Evolutionary conservation across 495 filamentous ascomycete genomes (phyloP), one percentile per base, ranked within the genome.

Genomic region (Hapsidospora chrysogenum): DNA sequence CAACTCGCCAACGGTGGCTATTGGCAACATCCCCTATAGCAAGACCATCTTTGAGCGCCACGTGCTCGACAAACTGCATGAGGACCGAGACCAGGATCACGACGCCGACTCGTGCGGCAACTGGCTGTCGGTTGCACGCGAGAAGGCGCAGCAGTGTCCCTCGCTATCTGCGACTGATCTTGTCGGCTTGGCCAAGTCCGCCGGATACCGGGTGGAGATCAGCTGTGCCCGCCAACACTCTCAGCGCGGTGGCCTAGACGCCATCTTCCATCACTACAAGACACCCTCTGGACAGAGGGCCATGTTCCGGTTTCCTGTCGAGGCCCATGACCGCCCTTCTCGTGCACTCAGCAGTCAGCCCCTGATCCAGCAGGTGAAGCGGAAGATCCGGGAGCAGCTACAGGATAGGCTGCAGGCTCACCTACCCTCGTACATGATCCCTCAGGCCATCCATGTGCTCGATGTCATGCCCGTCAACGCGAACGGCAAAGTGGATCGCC

Each of bases 281-380:
- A 18, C 33, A 17, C 10, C 14, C 4, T 13, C 4, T 21, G 18
- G 22, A 23, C 22, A 36, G 20, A 23, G 33, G 13, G 4, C 16
- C 33, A 10, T 41, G 27, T 36, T 41, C 27, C 21, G 17, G 10
- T 41, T n/a, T n/a, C n/a, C 56, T 2, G 59, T 64, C 14, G 60
- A 64, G 33, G n/a, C n/a, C n/a, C n/a, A n/a, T n/a, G n/a, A n/a
- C n/a, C n/a, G n/a, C n/a, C n/a, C n/a, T n/a, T n/a, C n/a, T n/a
- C n/a, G n/a, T n/a, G n/a, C n/a, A n/a, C n/a, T n/a, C n/a, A n/a
- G n/a, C n/a, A n/a, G n/a, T n/a, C n/a, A n/a, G n/a, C n/a, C n/a
- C n/a, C n/a, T n/a, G n/a, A n/a, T n/a, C n/a, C n/a, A n/a, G n/a
- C n/a, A n/a, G n/a, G n/a, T n/a, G n/a, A n/a, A n/a, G n/a, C n/a